Evolutionary conservation across 305 asterid genomes (phyloP).

Genomic region (Euphrasia arctica): DNA sequence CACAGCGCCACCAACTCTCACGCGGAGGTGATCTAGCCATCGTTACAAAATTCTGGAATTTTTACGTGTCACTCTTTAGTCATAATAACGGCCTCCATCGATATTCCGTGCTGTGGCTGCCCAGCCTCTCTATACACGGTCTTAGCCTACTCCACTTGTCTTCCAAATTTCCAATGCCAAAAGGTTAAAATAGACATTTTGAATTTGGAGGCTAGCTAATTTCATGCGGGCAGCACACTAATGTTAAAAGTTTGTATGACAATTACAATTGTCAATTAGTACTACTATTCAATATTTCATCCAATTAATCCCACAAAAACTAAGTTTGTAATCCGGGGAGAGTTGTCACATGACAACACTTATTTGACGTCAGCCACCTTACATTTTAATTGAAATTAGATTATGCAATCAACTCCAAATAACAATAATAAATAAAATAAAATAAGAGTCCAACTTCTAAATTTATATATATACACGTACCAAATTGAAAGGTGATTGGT

Average conservation of each 20-base stretch:
- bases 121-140: slow-evolving; percentile 19
- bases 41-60: slow-evolving; percentile 11
- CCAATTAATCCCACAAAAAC: too few relatives aligned
- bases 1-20: too few relatives aligned
- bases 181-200: slow-evolving; percentile 37
- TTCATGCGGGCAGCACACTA: slow-evolving; percentile 36
- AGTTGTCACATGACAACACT: too few relatives aligned
- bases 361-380: too few relatives aligned
- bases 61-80: slow-evolving; percentile 35
- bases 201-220: slow-evolving; percentile 44
- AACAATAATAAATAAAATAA: too few relatives aligned
- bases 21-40: neutral
- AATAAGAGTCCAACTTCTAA: neutral
- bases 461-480: neutral
- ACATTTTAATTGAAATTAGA: too few relatives aligned
- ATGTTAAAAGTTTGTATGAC: slow-evolving; percentile 32
- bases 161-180: slow-evolving; percentile 18
- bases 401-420: too few relatives aligned
- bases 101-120: slow-evolving; percentile 29
- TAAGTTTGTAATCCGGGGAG: too few relatives aligned
- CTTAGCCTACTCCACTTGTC: slow-evolving; percentile 15
- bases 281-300: too few relatives aligned
- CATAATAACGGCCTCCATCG: slow-evolving; percentile 25
- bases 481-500: neutral
- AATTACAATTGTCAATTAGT: too few relatives aligned